Base-by-base conservation (phyloP, 306 rosid genomes). In the Cucurbita ficifolia region DNA sequence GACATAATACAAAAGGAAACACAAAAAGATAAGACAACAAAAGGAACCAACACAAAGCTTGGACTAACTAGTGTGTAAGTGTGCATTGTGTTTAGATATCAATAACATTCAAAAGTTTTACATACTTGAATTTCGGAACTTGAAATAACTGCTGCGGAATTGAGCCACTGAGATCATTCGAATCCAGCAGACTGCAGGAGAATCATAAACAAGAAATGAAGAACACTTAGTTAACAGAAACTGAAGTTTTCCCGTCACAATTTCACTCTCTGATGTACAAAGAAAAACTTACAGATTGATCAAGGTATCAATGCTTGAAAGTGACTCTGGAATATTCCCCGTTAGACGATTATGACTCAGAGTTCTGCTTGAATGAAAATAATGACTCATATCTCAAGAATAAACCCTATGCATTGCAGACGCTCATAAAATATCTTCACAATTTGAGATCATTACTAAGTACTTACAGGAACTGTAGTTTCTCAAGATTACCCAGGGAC, bases 401-500 rank as follows among this genome's bases (percentile, higher is more conserved):
- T 48, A 75, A 60, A 84, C 17, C 8, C 46, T 54, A n/a, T 24
- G 45, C 78, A 40, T 61, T 17, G 75, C 70, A 52, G 53, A 68
- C 77, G 17, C 64, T 56, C 68, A 63, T 73, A 33, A 73, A 62
- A 33, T 49, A 29, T 16, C 43, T 33, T 50, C 38, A 42, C 74
- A 75, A 75, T 70, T 70, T 63, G 40, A 24, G 60, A 73, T 59
- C 74, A 19, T 4, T 33, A 62, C 7, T 50, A 50, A 82, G 68
- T 75, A 86, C 99, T 89, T 84, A 95, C 97, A 95, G 82, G 86
- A 91, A 95, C 58, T 89, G 96, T 71, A 95, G 97, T 67, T 18
- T 83, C 60, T 72, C 78, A 74, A 95, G 92, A 79, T 89, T 84
- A 59, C 96, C 96, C 72, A 95, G 88, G 77, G 96, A 83, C 5